Evolutionary conservation across 164 flowering plant genomes (phyloP), one percentile per base, ranked within the genome.

Genomic region (Aristolochia californica): DNA sequence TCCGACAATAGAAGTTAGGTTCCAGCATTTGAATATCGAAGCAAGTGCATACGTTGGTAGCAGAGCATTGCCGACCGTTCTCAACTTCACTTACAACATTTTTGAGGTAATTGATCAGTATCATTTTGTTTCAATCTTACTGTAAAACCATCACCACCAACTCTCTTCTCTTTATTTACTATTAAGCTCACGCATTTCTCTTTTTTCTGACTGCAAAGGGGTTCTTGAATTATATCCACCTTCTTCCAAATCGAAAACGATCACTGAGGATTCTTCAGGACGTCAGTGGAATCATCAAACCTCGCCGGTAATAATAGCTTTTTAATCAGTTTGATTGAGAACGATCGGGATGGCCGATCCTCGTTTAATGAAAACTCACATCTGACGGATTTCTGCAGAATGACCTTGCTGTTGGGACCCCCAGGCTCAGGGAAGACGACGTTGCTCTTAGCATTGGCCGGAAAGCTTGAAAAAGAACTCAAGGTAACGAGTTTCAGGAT

Each of bases 1-100:
- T 45, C 97, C 97, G 5, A 80, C 90, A 2, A 81, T 93, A 1
- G 96, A 93, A 73, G 91, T 89, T 4, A 65, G 96, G 61, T 93
- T 75, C 58, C 77, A 86, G 74, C 68, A 85, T 64, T 72, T 91
- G 61, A 84, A 71, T 4, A 58, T 91, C 1, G 91, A 80, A 70
- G 98, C 94, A 1, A 77, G 87, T 45, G 83, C 84, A 61, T 61
- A 74, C 25, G 54, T 87, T 1, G 97, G 97, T 1, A 70, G 27
- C 26, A 78, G 98, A 66, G 94, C 88, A 28, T 82, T 88, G 25
- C 98, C 97, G 0, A 80, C 89, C 0, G 77, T 91, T 13, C 72
- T 79, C 11, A 88, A 91, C 59, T 57, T 27, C 45, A 5, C 11
- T 0, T 16, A 27, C 47, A 58, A 64, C 23, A 9, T 57, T 24